A percentile compares a stretch with the other conserved stretches of the same genome.
Evolutionary conservation across 2,329 filamentous ascomycete species (phyloP).

Genomic region (Fusarium sp.): DNA sequence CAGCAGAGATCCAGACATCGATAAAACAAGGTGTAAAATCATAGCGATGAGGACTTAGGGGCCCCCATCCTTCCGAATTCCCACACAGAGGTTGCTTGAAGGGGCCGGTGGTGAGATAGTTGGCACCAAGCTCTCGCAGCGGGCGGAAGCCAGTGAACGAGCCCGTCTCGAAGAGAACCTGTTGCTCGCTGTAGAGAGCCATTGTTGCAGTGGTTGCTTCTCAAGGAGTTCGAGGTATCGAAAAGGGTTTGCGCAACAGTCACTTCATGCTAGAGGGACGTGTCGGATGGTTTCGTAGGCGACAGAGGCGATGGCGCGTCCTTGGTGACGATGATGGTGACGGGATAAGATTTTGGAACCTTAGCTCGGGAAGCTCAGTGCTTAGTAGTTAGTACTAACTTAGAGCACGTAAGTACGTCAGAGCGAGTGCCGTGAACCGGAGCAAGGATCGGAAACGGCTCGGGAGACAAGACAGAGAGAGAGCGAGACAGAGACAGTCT

Average conservation of each 20-base stretch:
- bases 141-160: conserved; percentile 69
- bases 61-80: conserved; percentile 95
- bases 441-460: conserved; percentile 14
- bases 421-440: conserved; percentile 7
- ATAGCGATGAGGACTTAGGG: conserved; percentile 84
- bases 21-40: conserved; percentile 98
- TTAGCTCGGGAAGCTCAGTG: conserved; percentile 29
- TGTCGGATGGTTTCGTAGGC: conserved; percentile 1
- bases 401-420: conserved; percentile 11
- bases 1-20: conserved; percentile 84
- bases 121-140: conserved; percentile 59
- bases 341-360: conserved; percentile 8
- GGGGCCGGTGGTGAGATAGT: conserved; percentile 66
- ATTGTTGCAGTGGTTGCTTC: conserved; percentile 35
- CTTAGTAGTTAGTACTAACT: not conserved
- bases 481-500: conserved; percentile 7
- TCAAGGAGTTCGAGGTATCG: conserved; percentile 4
- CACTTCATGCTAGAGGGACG: conserved; percentile 44
- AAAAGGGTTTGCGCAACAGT: conserved; percentile 58
- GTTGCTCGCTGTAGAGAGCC: conserved; percentile 51
- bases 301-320: conserved; percentile 26
- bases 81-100: conserved; percentile 80
- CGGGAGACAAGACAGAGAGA: not conserved
- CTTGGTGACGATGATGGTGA: not conserved
- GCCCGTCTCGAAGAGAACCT: conserved; percentile 63